Conservation (phyloP, 768 basidiomycete species). For the Tylopilus sp. region DNA sequence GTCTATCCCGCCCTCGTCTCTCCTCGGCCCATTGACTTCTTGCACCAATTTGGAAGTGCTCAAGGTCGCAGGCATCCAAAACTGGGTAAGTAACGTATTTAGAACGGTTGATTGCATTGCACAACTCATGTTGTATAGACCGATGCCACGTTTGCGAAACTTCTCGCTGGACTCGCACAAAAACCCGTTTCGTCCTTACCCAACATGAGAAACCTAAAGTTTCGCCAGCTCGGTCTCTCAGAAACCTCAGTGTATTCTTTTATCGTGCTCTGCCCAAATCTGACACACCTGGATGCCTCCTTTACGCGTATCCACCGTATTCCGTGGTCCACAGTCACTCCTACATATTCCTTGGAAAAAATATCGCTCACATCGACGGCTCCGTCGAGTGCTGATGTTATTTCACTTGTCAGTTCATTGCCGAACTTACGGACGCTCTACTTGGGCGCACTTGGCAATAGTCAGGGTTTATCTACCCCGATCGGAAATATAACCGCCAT, state of each 20-base stretch:
- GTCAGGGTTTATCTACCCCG: constrained; percentile 40
- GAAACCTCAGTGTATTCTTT: constrained; percentile 45
- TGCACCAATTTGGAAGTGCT: constrained; percentile 47
- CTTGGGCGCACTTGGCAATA: constrained; percentile 56
- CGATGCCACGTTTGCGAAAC: constrained; percentile 49
- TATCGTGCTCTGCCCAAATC: constrained; percentile 44
- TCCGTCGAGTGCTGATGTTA: constrained; percentile 39
- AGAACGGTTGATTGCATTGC: background rate
- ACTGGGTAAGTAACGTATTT: constrained; percentile 45
- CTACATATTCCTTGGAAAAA: constrained; percentile 45
- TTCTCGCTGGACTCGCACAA: constrained; percentile 30
- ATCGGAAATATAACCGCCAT: constrained; percentile 47
- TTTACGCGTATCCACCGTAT: constrained; percentile 54
- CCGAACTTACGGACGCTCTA: constrained; percentile 46
- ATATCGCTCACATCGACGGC: constrained; percentile 59
- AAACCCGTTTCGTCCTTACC: constrained; percentile 31
- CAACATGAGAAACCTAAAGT: constrained; percentile 52
- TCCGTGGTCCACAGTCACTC: background rate
- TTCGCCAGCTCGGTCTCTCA: constrained; percentile 51
- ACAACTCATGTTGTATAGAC: constrained; percentile 41
- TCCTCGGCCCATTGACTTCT: constrained; percentile 39
- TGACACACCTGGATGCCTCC: constrained; percentile 59
- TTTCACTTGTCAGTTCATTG: constrained; percentile 37
- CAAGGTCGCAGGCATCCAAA: constrained; percentile 60
- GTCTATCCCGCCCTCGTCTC: constrained; percentile 44